These are phyloP conservation scores for Leptodermis oblonga DNA, from an alignment of 257 asterid species.

Conservation along the genomic window DNA sequence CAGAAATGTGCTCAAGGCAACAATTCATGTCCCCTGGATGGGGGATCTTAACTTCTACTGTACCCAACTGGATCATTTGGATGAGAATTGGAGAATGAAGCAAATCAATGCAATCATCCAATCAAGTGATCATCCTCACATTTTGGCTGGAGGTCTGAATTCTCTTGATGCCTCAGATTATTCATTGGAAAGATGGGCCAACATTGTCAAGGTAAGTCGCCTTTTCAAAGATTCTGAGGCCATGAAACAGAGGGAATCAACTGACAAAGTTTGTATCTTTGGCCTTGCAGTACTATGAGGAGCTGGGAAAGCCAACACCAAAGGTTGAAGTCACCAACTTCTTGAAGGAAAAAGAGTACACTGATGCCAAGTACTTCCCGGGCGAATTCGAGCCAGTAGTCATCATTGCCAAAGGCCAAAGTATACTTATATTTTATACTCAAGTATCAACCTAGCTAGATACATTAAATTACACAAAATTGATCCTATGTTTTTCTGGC, in stretches of 20 bases:
- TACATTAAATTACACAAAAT: too few relatives aligned
- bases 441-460: too few relatives aligned
- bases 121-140: conserved; percentile 60
- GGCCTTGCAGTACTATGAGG: conserved; percentile 55
- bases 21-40: conserved; percentile 66
- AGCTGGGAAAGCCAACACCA: conserved; percentile 84
- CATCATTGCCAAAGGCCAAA: conserved; percentile 95
- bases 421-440: too few relatives aligned
- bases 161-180: conserved; percentile 89
- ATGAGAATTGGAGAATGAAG: conserved; percentile 86
- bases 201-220: conserved; percentile 70
- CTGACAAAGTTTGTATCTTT: not conserved
- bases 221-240: not conserved
- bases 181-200: conserved; percentile 72
- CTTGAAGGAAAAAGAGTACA: conserved; percentile 62
- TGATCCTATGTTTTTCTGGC: not conserved
- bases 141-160: conserved; percentile 85
- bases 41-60: conserved; percentile 78
- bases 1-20: conserved; percentile 93
- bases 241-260: too few relatives aligned
- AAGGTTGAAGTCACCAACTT: conserved; percentile 62
- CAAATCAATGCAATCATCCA: conserved; percentile 70
- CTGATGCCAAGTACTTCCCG: conserved; percentile 67
- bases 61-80: conserved; percentile 88
- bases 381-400: conserved; percentile 87